phyloP scores from a whole-genome alignment of 2,329 filamentous ascomycete species.

The Botrytis paeoniae region DNA sequence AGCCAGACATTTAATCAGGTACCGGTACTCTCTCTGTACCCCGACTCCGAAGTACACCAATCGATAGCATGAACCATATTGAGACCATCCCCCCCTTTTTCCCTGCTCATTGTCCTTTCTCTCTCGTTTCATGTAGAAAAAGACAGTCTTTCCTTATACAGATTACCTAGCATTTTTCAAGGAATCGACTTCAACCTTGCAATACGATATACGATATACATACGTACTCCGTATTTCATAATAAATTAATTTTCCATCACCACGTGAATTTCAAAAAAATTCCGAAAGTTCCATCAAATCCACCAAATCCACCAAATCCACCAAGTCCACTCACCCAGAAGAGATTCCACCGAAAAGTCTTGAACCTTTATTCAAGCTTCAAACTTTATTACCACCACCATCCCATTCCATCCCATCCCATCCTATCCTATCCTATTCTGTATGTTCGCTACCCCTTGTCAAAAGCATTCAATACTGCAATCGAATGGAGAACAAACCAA shows the following conservation, averaged over 20 bases:
- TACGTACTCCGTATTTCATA: not conserved
- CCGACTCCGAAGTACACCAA: not conserved
- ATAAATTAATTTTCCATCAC: not conserved
- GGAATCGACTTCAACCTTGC: no score
- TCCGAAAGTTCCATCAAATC: not conserved
- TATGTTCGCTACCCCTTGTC: not conserved
- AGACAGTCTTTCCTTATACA: not conserved
- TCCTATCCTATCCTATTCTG: no score
- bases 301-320: not conserved
- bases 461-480: not conserved
- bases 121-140: not conserved
- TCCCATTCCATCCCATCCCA: not conserved
- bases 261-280: not conserved
- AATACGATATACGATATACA: not conserved
- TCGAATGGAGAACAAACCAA: not conserved
- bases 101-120: not conserved
- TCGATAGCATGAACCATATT: constrained; percentile 4
- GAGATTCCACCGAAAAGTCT: not conserved
- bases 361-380: not conserved
- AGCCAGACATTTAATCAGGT: no score
- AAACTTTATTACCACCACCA: not conserved
- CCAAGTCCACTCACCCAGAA: not conserved
- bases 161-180: not conserved
- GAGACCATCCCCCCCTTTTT: not conserved
- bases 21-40: no score